Percentiles rank a stretch among this genome's conserved stretches.
Conservation (phyloP, 805 yeast genomes). For the Scheffersomyces ergatensis region DNA sequence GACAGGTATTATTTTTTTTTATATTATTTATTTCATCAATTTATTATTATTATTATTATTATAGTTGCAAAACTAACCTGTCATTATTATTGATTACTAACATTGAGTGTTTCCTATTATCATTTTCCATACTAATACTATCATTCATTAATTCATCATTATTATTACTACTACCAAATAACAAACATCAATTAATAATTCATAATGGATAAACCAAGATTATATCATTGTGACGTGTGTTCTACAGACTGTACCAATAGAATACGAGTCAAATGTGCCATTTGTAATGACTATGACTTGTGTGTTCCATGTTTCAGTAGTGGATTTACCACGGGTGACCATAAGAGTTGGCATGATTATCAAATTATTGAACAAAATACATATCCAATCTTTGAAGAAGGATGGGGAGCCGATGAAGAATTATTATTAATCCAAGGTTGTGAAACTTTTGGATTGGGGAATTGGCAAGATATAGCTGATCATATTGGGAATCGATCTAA, state of each 20-base stretch:
- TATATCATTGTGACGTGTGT: constrained; percentile 91
- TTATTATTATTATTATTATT: no score
- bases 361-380: constrained; percentile 90
- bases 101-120: no score
- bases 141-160: no score
- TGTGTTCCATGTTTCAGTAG: constrained; percentile 96
- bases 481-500: constrained; percentile 89
- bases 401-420: constrained; percentile 99
- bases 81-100: no score
- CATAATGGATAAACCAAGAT: constrained; percentile 37
- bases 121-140: neutral
- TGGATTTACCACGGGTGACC: constrained; percentile 78
- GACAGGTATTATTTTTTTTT: no score
- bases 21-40: no score
- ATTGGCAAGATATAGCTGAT: constrained; percentile 98
- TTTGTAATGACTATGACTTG: constrained; percentile 90
- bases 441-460: constrained; percentile 88
- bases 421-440: constrained; percentile 84
- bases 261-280: constrained; percentile 88
- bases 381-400: constrained; percentile 83
- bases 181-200: no score
- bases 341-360: constrained; percentile 93
- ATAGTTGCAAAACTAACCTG: no score
- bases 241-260: constrained; percentile 94
- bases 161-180: no score